Base-by-base conservation (phyloP, 129 eudicot species). In the Kitagawia praeruptora region DNA sequence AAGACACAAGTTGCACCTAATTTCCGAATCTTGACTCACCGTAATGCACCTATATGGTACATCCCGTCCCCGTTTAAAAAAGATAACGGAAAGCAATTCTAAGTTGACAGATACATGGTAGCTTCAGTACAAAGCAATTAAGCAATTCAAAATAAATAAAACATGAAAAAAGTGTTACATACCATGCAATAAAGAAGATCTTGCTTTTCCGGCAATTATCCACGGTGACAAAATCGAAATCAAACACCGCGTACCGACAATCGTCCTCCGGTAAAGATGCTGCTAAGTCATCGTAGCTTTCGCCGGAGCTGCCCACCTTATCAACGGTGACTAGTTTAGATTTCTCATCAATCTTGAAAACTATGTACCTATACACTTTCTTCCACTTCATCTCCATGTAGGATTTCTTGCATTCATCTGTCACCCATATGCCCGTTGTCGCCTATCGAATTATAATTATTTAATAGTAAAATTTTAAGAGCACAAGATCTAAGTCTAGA, bases 111-210 rank as follows among this genome's bases (percentile, higher is more conserved):
- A 38, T 0, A n/a, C 12, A 61, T 40, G 44, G 77, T 46, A 46
- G 77, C 77, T 75, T 49, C 3, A 53, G 8, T 51, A 0, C n/a
- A 49, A 76, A 76, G 70, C 46, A 31, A 75, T 25, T 61, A 76
- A 51, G 79, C 46, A 31, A 75, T 25, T 61, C 5, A 28, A 64
- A 61, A 15, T 40, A 10, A 27, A 0, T 42, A 63, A 63, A 64
- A 28, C 10, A 44, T 34, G 80, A 37, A 77, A 31, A 1, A 0
- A 69, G 37, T n/a, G 45, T 38, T 78, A 86, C 89, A 75, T 70
- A 92, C 97, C 98, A 90, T 78, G 98, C 98, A 85, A 93, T 93
- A 88, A 93, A 93, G 87, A 93, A 90, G 84, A 93, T 93, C 92
- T 93, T 93, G 96, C 96, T 88, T 82, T 87, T 93, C 48, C 91